Base-by-base conservation (phyloP, 2,329 filamentous ascomycete species). In the Elsinoe perseae region DNA sequence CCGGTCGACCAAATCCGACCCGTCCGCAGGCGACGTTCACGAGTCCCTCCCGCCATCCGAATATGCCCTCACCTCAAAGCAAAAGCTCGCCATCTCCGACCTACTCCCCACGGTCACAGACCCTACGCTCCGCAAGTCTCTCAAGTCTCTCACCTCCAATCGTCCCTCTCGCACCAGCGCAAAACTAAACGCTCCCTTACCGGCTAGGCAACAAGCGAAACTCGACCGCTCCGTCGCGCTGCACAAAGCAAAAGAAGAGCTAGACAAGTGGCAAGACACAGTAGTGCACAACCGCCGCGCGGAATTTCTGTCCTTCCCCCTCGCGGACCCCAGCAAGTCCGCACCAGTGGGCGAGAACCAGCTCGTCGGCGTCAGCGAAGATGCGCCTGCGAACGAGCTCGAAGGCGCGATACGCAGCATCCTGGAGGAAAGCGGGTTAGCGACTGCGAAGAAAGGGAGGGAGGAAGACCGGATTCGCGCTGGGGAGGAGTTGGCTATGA, bases 231-330 rank as follows among this genome's bases (percentile, higher is more conserved):
- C 78, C 54, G 89, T 84, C 21, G 93, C 93, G 2, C 95, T 91
- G 64, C 83, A 90, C 32, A 91, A 95, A 75, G 91, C 89, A 52
- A 95, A 95, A 65, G 86, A 96, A 70, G 92, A 90, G 0, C 77
- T 98, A 23, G 84, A 88, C 61, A 83, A 89, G 64, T 98, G 93
- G 93, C 86, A 86, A 28, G 92, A 96, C 59, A 97, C 93, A 0
- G 90, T 98, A 65, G 95, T 96, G 73, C 83, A 89, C 28, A 96
- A 96, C 70, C 86, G 93, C 58, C 81, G 89, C 63, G 91, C 92
- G 1, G 93, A 97, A 61, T 89, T 95, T 69, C 76, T 98, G 10
- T 78, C 85, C 18, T 98, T 98, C 66, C 93, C 93, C 4, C 78
- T 97, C 0, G 80, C 85, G 2, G 85, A 89, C 64, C 85, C 84